Conservation (phyloP, 805 yeast genomes). For the Ogataea paradorogensis region DNA sequence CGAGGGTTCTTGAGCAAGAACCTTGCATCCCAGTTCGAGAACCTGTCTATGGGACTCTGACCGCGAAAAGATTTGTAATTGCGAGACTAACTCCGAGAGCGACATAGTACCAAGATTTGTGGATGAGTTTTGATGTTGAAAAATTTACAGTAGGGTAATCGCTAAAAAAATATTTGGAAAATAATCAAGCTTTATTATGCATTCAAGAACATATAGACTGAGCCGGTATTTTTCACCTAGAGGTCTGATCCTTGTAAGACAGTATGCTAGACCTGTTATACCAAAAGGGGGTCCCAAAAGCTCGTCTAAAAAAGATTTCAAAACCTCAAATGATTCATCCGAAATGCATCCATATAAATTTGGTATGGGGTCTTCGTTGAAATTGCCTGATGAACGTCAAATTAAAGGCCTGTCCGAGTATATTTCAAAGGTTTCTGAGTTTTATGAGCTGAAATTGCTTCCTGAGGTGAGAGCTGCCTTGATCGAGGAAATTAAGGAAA, state of each 20-base stretch:
- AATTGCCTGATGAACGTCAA: constrained; percentile 36
- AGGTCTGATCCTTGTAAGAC: background rate
- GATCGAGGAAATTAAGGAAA: constrained; percentile 48
- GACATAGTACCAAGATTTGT: constrained; percentile 15
- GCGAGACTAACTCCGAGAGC: constrained; percentile 33
- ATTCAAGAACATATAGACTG: background rate
- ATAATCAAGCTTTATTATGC: constrained; percentile 1
- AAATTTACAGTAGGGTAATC: constrained; percentile 13
- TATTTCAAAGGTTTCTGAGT: constrained; percentile 54
- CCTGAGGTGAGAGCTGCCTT: constrained; percentile 65
- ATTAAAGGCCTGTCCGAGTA: constrained; percentile 37
- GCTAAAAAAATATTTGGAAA: background rate
- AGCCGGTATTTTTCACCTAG: background rate
- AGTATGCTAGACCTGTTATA: background rate
- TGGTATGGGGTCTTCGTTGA: constrained; percentile 50
- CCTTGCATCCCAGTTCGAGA: constrained; percentile 29
- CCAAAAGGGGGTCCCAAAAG: background rate
- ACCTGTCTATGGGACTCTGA: constrained; percentile 37
- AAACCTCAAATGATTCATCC: background rate
- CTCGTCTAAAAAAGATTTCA: background rate
- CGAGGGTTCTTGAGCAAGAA: constrained; percentile 28
- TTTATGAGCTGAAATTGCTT: constrained; percentile 63
- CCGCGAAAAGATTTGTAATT: constrained; percentile 35
- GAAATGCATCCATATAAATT: constrained; percentile 34
- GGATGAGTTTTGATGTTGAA: constrained; percentile 6